Evolutionary conservation across 2,329 filamentous ascomycete species (phyloP).

Genomic region (Diaporthe australafricana): DNA sequence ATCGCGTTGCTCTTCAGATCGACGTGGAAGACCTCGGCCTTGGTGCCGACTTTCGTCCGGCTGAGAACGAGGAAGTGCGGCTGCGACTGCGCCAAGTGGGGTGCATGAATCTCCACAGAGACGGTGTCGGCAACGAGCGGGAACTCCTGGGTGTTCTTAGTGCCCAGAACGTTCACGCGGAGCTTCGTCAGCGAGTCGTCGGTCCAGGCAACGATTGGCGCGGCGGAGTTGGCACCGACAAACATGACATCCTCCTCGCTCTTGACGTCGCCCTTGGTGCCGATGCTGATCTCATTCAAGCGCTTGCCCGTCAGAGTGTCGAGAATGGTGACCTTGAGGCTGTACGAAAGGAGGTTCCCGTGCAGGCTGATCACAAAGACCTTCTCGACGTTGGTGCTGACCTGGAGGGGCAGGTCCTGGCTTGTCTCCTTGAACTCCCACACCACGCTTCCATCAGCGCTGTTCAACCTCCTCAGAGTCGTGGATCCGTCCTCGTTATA

Average conservation of each 20-base stretch:
- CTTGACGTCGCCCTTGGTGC: slow-evolving; percentile 79
- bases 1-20: slow-evolving; percentile 77
- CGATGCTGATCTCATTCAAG: slow-evolving; percentile 76
- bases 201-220: slow-evolving; percentile 81
- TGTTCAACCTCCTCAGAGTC: slow-evolving; percentile 78
- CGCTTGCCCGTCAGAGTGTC: slow-evolving; percentile 80
- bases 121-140: slow-evolving; percentile 59
- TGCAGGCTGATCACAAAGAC: slow-evolving; percentile 84
- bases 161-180: slow-evolving; percentile 77
- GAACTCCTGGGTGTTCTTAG: slow-evolving; percentile 67
- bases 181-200: slow-evolving; percentile 72
- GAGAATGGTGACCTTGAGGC: slow-evolving; percentile 79
- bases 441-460: slow-evolving; percentile 75
- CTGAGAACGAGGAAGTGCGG: slow-evolving; percentile 90
- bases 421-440: slow-evolving; percentile 82
- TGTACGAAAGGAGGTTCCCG: slow-evolving; percentile 75
- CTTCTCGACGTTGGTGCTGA: slow-evolving; percentile 76
- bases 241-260: slow-evolving; percentile 75
- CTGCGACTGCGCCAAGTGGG: slow-evolving; percentile 76
- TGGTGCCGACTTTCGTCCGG: slow-evolving; percentile 76
- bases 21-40: slow-evolving; percentile 88
- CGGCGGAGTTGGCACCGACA: slow-evolving; percentile 80
- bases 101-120: slow-evolving; percentile 77
- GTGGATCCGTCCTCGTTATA: slow-evolving; percentile 68
- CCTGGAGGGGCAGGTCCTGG: slow-evolving; percentile 79